A percentile compares a stretch with the other conserved stretches of the same genome.
Conservation (phyloP, 1,284 basidiomycete species). For the Tausonia pullulans region DNA sequence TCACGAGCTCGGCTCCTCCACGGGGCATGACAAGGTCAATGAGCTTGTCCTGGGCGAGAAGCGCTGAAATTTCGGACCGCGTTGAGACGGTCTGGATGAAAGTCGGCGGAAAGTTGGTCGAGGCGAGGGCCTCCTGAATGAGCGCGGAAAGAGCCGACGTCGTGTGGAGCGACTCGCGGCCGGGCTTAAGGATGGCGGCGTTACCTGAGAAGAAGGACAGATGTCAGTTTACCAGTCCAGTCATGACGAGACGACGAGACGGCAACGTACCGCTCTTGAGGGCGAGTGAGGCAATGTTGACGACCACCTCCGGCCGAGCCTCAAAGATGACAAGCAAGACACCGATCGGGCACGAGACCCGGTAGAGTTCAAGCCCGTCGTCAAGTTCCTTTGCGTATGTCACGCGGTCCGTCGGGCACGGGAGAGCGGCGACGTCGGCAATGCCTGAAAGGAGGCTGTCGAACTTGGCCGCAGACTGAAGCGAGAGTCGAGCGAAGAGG, state of each 20-base stretch:
- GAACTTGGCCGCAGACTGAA: constrained; percentile 81
- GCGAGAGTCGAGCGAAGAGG: constrained; percentile 74
- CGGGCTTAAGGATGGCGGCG: constrained; percentile 91
- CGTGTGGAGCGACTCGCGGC: constrained; percentile 79
- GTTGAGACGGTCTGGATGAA: constrained; percentile 91
- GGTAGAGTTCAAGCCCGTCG: constrained; percentile 75
- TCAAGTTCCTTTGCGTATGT: constrained; percentile 82
- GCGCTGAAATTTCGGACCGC: constrained; percentile 75
- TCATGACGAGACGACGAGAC: neutral
- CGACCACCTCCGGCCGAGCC: constrained; percentile 92
- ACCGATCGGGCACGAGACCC: constrained; percentile 93
- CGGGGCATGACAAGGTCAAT: constrained; percentile 96
- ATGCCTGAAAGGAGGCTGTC: constrained; percentile 85
- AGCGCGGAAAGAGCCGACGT: constrained; percentile 60
- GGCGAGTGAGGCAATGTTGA: constrained; percentile 91
- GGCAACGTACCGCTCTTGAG: constrained; percentile 75
- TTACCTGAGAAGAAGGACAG: constrained; percentile 48
- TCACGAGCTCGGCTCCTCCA: constrained; percentile 84
- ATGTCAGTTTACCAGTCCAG: neutral
- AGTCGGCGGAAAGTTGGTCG: constrained; percentile 58
- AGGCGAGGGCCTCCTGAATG: constrained; percentile 65
- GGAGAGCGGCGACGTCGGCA: constrained; percentile 69
- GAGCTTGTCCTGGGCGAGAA: constrained; percentile 77
- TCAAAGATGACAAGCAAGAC: constrained; percentile 96
- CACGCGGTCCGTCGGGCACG: constrained; percentile 76